Evolutionary conservation across 495 filamentous ascomycete species (phyloP), one percentile per base, ranked within the genome.

Genomic region (Aspergillus asperescens): DNA sequence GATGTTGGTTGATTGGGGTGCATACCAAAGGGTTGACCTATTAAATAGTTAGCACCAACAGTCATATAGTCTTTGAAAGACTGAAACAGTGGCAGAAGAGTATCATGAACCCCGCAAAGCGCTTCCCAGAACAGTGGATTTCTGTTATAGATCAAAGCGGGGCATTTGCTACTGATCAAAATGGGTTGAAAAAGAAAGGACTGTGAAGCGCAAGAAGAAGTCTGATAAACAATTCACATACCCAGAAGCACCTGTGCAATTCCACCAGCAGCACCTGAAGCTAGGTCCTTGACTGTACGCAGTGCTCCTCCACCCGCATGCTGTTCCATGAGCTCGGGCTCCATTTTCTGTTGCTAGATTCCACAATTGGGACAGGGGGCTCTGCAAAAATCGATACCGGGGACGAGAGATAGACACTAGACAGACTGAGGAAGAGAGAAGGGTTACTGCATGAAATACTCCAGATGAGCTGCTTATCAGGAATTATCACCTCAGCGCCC

Each of bases 181-280:
- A 25, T 2, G 41, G 8, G 13, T 5, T 5, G 20, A 41, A 20
- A 25, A 9, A 41, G 19, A 25, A 41, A 12, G 13, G 29, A 3
- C 7, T 5, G 4, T 39, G 22, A 20, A 41, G 9, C 8, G 3
- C 4, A 32, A 3, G n/a, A 42, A 24, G 39, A 42, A 28, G 25
- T 40, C 6, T 8, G 24, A 7, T 3, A 37, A 18, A 37, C n/a
- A 37, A 1, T 53, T 39, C 53, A 80, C 86, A 68, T 71, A 96
- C 93, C 93, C 56, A 96, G 78, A 51, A 99, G 72, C 31, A 99
- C 93, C 69, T 97, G 94, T 19, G 94, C 92, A 58, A 96, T 79
- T 50, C 93, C 93, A 54, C 93, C 93, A 9, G 81, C 87, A 52
- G 94, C 93, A 48, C 93, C 93, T 18, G 93, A 82, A 64, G 90